Percentiles rank a stretch among this genome's conserved stretches.
phyloP scores from a whole-genome alignment of 495 filamentous ascomycete genomes.

The Amniculicola lignicola region DNA sequence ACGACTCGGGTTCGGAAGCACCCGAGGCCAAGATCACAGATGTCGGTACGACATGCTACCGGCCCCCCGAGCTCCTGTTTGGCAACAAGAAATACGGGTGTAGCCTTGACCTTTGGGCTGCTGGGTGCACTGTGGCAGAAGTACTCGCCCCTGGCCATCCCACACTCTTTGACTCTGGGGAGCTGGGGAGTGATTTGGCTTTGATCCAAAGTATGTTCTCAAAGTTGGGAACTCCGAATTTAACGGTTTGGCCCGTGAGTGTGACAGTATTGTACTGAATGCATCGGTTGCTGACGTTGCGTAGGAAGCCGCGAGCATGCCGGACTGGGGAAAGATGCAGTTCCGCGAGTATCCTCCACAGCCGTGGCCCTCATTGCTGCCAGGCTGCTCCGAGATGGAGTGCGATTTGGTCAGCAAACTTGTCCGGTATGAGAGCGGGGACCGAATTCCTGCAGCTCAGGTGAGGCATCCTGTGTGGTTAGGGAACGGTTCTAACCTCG shows the following conservation, averaged over 20 bases:
- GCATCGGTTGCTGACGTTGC: conserved; percentile 7
- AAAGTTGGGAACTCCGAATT: conserved; percentile 78
- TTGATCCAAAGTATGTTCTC: conserved; percentile 88
- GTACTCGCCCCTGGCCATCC: conserved; percentile 44
- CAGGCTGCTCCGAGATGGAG: conserved; percentile 48
- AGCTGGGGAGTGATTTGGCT: conserved; percentile 86
- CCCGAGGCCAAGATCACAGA: conserved; percentile 75
- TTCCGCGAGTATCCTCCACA: conserved; percentile 54
- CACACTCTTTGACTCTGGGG: conserved; percentile 78
- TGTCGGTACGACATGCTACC: conserved; percentile 87
- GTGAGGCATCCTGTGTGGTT: too few species aligned
- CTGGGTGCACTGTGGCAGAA: conserved; percentile 78
- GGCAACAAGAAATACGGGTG: conserved; percentile 68
- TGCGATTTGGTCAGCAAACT: conserved; percentile 55
- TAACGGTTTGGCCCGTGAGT: conserved; percentile 71
- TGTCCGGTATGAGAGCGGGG: conserved; percentile 55
- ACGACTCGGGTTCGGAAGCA: conserved; percentile 60
- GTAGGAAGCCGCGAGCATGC: conserved; percentile 54
- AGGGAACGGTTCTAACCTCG: too few species aligned
- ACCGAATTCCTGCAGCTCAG: conserved; percentile 38
- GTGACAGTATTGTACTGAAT: background rate
- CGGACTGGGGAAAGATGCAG: conserved; percentile 66
- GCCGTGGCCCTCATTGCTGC: conserved; percentile 55
- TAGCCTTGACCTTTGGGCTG: conserved; percentile 83
- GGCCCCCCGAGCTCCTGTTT: conserved; percentile 87